Evolutionary conservation across 2,329 filamentous ascomycete genomes (phyloP).

Genomic region (Hypoxylon sp.): DNA sequence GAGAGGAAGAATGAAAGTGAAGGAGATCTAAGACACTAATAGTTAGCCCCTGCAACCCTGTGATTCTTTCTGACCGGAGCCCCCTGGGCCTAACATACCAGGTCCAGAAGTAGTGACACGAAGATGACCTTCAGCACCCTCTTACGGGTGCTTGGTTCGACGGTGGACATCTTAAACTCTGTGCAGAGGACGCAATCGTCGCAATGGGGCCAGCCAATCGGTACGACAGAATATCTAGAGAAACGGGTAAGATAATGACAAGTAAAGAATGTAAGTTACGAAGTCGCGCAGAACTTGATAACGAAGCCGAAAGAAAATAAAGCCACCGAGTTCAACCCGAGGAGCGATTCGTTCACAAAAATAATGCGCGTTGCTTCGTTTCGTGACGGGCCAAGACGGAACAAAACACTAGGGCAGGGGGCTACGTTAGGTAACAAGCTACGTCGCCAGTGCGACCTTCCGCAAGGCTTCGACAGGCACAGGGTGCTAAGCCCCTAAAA

Average conservation of each 20-base stretch:
- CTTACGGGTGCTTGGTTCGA: conserved; percentile 68
- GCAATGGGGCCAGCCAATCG: conserved; percentile 40
- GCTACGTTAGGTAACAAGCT: conserved; percentile 14
- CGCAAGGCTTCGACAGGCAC: too few relatives aligned
- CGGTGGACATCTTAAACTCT: conserved; percentile 49
- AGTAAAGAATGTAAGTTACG: neutral
- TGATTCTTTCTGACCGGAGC: neutral
- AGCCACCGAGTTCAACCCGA: conserved; percentile 12
- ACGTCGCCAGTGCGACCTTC: conserved; percentile 24
- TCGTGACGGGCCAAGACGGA: conserved; percentile 9
- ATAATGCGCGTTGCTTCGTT: conserved; percentile 15
- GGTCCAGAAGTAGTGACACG: conserved; percentile 86
- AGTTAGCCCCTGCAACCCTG: conserved; percentile 7
- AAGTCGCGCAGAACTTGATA: neutral
- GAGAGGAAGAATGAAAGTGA: conserved; percentile 96
- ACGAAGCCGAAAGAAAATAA: conserved; percentile 1
- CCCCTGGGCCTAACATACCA: conserved; percentile 69
- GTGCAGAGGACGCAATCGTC: conserved; percentile 16
- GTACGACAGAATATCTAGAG: conserved; percentile 9
- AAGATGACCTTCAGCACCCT: conserved; percentile 89
- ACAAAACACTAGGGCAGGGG: conserved; percentile 17
- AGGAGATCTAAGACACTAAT: conserved; percentile 77
- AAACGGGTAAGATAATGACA: conserved; percentile 6
- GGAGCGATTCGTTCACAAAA: conserved; percentile 3
- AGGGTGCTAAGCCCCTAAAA: neutral